A percentile compares a stretch with the other conserved stretches of the same genome.
Conservation (phyloP, 495 filamentous ascomycete genomes). For the Xylaria curta region DNA sequence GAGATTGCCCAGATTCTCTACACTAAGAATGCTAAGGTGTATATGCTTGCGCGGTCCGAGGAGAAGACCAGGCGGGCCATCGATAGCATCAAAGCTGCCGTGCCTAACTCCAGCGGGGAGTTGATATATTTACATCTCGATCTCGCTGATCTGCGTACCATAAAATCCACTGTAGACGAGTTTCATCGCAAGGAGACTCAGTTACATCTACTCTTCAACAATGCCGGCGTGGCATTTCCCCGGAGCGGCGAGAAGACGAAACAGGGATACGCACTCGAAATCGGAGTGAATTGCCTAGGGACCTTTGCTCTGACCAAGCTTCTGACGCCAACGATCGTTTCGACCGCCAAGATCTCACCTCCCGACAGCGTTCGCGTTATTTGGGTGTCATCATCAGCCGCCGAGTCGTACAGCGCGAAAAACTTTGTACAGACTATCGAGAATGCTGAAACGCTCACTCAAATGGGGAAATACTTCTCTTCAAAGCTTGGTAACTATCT, state of each 20-base stretch:
- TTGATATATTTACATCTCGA: conserved; percentile 38
- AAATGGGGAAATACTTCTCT: conserved; percentile 35
- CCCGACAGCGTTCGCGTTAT: conserved; percentile 50
- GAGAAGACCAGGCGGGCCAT: conserved; percentile 40
- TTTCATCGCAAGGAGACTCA: conserved; percentile 35
- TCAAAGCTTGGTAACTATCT: conserved; percentile 46
- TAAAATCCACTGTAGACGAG: conserved; percentile 34
- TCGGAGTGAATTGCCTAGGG: conserved; percentile 50
- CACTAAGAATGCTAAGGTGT: conserved; percentile 55
- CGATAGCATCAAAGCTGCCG: conserved; percentile 33
- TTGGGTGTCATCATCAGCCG: conserved; percentile 46
- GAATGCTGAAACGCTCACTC: conserved; percentile 28
- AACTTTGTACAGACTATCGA: conserved; percentile 40
- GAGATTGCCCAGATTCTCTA: conserved; percentile 55
- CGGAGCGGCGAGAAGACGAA: conserved; percentile 35
- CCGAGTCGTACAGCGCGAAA: conserved; percentile 37
- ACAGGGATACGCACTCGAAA: conserved; percentile 50
- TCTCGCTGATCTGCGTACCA: conserved; percentile 38
- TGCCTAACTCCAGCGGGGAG: conserved; percentile 33
- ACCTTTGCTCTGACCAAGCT: conserved; percentile 53
- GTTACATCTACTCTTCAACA: conserved; percentile 40
- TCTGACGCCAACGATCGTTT: conserved; percentile 52
- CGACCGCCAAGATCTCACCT: conserved; percentile 44
- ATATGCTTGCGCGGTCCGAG: conserved; percentile 56
- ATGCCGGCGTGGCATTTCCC: conserved; percentile 48